Evolutionary conservation across 345 rosid species (phyloP), one percentile per base, ranked within the genome.

Genomic region (Pseudoturritis turrita): DNA sequence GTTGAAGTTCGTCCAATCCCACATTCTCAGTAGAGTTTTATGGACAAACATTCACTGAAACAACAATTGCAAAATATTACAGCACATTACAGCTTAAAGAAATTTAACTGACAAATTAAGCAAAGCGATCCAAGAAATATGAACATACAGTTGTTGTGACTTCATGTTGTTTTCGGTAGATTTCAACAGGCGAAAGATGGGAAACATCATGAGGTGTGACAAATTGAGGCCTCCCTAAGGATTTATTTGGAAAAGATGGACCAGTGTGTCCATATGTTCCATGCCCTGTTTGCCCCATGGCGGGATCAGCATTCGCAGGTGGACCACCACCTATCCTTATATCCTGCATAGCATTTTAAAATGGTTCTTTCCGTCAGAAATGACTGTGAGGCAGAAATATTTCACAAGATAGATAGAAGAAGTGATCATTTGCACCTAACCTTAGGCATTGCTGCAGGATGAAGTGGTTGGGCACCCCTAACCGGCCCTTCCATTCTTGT

Each of bases 101-200:
- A 57, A 53, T 5, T 19, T 8, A 46, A 62, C 59, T 51, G 18
- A 14, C 7, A 50, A 7, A 19, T 44, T 45, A 64, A 65, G 66
- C 15, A 40, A 37, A 54, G 45, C 50, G 22, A 65, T 28, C 43
- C 31, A 59, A 72, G 68, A 25, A 51, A 44, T 49, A 52, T 29
- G 14, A 71, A 84, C 89, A 59, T 31, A 94, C 98, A 80, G 82
- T 89, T 62, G 91, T 86, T 53, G 95, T 78, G 74, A 94, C 90
- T 91, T 94, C 97, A 73, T 94, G 97, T 62, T 87, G 91, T 68
- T 82, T 88, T 47, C 92, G 59, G 76, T 91, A 94, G 54, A 64
- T 82, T 75, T 91, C 97, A 67, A 74, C 89, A 39, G 98, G 77
- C 4, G 97, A 84, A 36, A 88, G 78, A 70, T 74, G 77, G 40